Conservation (phyloP, 1,139 yeast genomes). For the Hansenula anomala region DNA sequence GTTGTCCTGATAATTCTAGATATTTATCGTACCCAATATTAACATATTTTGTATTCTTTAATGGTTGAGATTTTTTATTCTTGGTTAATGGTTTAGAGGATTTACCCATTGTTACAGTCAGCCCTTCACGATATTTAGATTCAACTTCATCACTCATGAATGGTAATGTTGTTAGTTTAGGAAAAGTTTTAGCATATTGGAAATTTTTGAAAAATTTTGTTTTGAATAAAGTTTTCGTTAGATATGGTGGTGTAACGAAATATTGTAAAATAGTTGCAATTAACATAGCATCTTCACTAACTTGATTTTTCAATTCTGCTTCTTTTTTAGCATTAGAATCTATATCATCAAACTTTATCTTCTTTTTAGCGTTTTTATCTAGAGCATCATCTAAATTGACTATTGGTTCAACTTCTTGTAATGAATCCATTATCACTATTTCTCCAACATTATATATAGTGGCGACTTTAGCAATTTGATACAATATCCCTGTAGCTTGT, state of each 20-base stretch:
- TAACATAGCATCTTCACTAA: constrained; percentile 39
- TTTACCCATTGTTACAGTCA: constrained; percentile 57
- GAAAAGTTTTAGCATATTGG: constrained; percentile 63
- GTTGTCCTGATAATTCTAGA: constrained; percentile 52
- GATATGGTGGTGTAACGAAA: constrained; percentile 83
- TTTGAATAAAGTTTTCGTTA: constrained; percentile 60
- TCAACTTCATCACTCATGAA: constrained; percentile 47
- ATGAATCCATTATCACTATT: constrained; percentile 58
- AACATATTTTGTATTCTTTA: constrained; percentile 62
- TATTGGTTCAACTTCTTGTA: constrained; percentile 25
- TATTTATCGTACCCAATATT: constrained; percentile 63
- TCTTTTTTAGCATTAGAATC: constrained; percentile 18
- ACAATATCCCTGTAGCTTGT: constrained; percentile 68
- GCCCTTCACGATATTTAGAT: constrained; percentile 52
- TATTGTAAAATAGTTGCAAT: constrained; percentile 73
- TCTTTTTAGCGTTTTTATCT: constrained; percentile 22
- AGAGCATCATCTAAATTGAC: constrained; percentile 13
- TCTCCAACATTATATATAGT: constrained; percentile 68
- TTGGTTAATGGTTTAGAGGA: constrained; percentile 30
- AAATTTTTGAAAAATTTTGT: constrained; percentile 41
- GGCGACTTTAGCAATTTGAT: constrained; percentile 76
- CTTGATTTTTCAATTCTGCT: constrained; percentile 10
- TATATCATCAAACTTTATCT: constrained; percentile 34
- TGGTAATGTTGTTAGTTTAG: constrained; percentile 69
- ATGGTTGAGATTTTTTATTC: constrained; percentile 43